phyloP scores from a whole-genome alignment of 768 basidiomycete species.

The Mycena crocata region DNA sequence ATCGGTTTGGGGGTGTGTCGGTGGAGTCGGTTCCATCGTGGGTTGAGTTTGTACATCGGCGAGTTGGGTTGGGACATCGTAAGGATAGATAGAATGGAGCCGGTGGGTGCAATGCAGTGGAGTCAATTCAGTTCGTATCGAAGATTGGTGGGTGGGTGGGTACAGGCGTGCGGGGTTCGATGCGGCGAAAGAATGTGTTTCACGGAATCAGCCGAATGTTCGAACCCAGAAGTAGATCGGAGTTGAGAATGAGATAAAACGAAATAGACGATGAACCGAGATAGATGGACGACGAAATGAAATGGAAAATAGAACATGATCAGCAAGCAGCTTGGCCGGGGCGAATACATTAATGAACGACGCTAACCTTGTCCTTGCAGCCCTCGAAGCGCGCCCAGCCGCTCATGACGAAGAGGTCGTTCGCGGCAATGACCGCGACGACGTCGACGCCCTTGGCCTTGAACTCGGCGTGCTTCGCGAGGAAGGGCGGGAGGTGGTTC shows the following conservation, averaged over 20 bases:
- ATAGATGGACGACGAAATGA: not conserved
- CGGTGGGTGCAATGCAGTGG: not conserved
- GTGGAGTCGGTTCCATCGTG: too few species aligned
- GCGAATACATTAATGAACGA: too few species aligned
- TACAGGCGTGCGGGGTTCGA: too few species aligned
- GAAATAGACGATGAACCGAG: constrained; percentile 6
- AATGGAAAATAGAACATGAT: too few species aligned
- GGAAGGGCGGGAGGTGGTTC: constrained; percentile 73
- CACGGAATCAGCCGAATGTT: not conserved
- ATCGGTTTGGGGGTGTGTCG: too few species aligned
- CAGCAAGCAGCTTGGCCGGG: too few species aligned
- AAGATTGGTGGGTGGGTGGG: too few species aligned
- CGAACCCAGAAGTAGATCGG: constrained; percentile 7
- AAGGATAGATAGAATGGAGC: not conserved
- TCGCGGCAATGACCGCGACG: constrained; percentile 80
- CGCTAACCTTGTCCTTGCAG: constrained; percentile 70
- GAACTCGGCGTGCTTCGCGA: constrained; percentile 78
- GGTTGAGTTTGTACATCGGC: too few species aligned
- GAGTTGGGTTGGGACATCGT: too few species aligned
- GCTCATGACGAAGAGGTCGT: constrained; percentile 83
- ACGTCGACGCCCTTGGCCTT: constrained; percentile 82
- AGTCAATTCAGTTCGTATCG: too few species aligned
- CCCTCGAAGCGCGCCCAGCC: constrained; percentile 71
- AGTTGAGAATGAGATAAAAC: not conserved
- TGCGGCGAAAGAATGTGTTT: not conserved